A percentile compares a stretch with the other conserved stretches of the same genome.
Conservation (phyloP, 148 eudicot species). For the Arctostaphylos glauca region DNA sequence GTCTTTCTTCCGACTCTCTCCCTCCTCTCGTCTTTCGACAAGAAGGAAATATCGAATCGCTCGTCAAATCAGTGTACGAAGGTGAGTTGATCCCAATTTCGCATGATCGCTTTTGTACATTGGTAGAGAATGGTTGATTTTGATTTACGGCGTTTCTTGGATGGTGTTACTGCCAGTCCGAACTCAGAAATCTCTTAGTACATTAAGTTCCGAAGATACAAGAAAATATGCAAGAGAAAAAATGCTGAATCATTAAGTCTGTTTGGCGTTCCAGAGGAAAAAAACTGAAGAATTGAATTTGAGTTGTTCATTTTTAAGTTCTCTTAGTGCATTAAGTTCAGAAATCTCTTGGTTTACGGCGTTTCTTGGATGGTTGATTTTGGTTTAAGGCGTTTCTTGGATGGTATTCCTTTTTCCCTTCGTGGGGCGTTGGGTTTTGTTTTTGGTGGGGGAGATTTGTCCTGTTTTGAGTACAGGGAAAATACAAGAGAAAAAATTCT, state of each 20-base stretch:
- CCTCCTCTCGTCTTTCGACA: conserved; percentile 75
- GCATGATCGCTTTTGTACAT: neutral
- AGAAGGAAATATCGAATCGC: conserved; percentile 92
- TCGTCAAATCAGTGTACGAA: conserved; percentile 73
- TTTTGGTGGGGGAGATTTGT: too few relatives aligned
- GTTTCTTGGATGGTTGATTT: too few relatives aligned
- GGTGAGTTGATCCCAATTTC: conserved; percentile 32
- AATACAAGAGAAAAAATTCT: neutral
- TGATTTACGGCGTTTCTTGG: neutral
- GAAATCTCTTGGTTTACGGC: too few relatives aligned
- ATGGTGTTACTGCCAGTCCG: neutral
- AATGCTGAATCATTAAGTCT: neutral
- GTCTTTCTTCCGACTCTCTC: neutral
- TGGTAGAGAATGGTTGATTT: neutral
- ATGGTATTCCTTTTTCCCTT: neutral
- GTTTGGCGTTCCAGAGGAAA: neutral
- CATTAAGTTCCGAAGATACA: neutral
- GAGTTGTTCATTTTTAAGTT: neutral
- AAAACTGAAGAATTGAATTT: too few relatives aligned
- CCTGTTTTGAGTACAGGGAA: neutral
- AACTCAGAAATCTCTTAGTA: neutral
- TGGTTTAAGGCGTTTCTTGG: neutral
- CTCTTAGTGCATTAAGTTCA: too few relatives aligned
- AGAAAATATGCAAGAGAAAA: neutral
- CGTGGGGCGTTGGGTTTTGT: neutral